Base-by-base conservation (phyloP, 2,329 filamentous ascomycete genomes). In the Sarocladium strictum region DNA sequence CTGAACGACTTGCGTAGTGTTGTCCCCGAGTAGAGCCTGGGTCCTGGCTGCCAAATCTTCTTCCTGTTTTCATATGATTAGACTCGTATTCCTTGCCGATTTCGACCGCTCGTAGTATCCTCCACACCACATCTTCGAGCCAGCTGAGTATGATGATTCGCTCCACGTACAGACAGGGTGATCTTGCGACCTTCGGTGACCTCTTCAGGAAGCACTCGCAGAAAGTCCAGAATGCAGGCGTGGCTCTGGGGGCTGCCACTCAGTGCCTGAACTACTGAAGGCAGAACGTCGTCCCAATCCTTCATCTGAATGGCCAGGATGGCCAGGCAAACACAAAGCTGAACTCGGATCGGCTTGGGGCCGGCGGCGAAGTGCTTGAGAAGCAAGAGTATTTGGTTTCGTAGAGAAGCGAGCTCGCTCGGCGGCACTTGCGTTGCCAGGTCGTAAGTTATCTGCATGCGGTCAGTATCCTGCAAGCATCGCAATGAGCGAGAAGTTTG, bases 151-250 rank as follows among this genome's bases (percentile, higher is more conserved):
- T 65, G 74, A 63, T 70, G 73, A 63, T 71, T 77, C 76, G 78
- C 77, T 87, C 85, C 81, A 93, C 90, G 78, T 94, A 96, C 92
- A 84, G 90, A 92, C 76, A 99, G 82, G 80, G 91, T 96, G 81
- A 99, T 97, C 78, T 97, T 99, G 75, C 94, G 90, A 76, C 94
- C 94, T 80, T 99, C 93, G 63, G 90, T 97, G 67, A 99, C 94
- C 81, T 99, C 94, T 79, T 99, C 94, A 55, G 94, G 94, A 61
- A 99, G 85, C 65, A 99, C 92, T 71, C 90, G 91, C 61, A 99
- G 80, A 72, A 99, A 99, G 72, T 99, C 94, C 66, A 99, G 79
- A 65, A 97, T 88, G 70, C 89, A 94, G 60, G 91, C 84, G 64
- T 94, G 84, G 68, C 87, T 90, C 66, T 86, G 84, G 57, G 87